Evolutionary conservation across 768 basidiomycete species (phyloP).

Genomic region (Tulasnella sp.): DNA sequence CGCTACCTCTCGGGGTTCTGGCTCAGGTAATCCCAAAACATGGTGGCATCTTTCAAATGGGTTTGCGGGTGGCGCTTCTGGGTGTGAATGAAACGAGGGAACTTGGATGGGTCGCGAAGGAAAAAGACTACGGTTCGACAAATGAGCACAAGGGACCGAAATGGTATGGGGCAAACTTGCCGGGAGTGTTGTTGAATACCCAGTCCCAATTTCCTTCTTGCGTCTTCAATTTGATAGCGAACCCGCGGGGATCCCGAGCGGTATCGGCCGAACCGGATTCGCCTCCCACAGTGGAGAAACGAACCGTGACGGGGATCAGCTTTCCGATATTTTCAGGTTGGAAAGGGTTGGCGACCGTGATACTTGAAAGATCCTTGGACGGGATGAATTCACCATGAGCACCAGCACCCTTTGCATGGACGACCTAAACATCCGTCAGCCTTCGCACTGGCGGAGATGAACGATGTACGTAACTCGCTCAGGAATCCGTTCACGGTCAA

Average conservation of each 20-base stretch:
- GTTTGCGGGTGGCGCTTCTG: constrained; percentile 66
- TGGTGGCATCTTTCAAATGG: constrained; percentile 70
- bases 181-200: constrained; percentile 26
- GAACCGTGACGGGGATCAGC: constrained; percentile 24
- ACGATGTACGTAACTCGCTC: constrained; percentile 28
- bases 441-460: constrained; percentile 23
- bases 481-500: constrained; percentile 27
- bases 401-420: constrained; percentile 80
- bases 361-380: constrained; percentile 29
- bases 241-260: constrained; percentile 32
- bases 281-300: constrained; percentile 34
- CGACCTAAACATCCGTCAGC: constrained; percentile 29
- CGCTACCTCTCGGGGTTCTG: constrained; percentile 30
- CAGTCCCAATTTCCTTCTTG: constrained; percentile 32
- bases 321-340: constrained; percentile 24
- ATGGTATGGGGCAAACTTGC: constrained; percentile 14
- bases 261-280: constrained; percentile 33
- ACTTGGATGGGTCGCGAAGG: constrained; percentile 30
- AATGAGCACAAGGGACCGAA: not conserved
- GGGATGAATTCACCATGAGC: constrained; percentile 32
- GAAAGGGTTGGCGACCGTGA: constrained; percentile 30
- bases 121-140: constrained; percentile 22
- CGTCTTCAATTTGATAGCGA: constrained; percentile 34
- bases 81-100: constrained; percentile 35
- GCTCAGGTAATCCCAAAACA: constrained; percentile 43